Evolutionary conservation across 768 basidiomycete species (phyloP).

Genomic region (Hortiboletus campestris): DNA sequence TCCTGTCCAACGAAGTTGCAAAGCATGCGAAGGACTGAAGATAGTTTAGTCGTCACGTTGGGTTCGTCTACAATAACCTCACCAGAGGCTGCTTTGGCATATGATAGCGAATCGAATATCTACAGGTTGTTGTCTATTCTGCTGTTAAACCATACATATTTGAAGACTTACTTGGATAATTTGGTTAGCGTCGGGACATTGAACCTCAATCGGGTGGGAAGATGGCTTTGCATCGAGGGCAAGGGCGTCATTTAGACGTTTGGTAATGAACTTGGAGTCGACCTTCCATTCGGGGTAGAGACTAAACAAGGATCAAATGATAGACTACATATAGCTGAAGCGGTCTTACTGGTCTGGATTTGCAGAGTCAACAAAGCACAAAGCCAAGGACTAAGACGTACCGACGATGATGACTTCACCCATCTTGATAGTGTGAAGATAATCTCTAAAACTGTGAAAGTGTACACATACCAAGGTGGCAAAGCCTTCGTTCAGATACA

Average conservation of each 20-base stretch:
- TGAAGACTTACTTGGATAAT: slow-evolving; percentile 60
- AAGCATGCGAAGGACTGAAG: slow-evolving; percentile 90
- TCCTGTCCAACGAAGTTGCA: slow-evolving; percentile 87
- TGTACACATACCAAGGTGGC: slow-evolving; percentile 64
- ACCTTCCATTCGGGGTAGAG: slow-evolving; percentile 87
- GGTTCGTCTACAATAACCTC: slow-evolving; percentile 9
- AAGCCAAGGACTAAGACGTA: slow-evolving; percentile 30
- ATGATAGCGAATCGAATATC: slow-evolving; percentile 89
- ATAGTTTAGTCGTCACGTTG: background rate
- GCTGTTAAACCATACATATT: background rate
- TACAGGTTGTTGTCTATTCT: slow-evolving; percentile 29
- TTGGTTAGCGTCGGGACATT: slow-evolving; percentile 81
- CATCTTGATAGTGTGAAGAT: slow-evolving; percentile 47
- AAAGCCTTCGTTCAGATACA: slow-evolving; percentile 87
- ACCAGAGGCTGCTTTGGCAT: slow-evolving; percentile 83
- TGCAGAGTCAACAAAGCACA: slow-evolving; percentile 9
- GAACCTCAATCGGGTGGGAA: slow-evolving; percentile 92
- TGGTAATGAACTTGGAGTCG: slow-evolving; percentile 76
- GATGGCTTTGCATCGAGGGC: slow-evolving; percentile 80
- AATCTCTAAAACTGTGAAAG: background rate
- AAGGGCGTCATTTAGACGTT: slow-evolving; percentile 74
- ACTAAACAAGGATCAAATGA: slow-evolving; percentile 33
- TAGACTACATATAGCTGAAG: background rate
- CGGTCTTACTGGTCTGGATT: slow-evolving; percentile 50
- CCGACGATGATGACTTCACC: slow-evolving; percentile 85